Base-by-base conservation (phyloP, 1,284 basidiomycete species). In the Leccinum griseonigrum region DNA sequence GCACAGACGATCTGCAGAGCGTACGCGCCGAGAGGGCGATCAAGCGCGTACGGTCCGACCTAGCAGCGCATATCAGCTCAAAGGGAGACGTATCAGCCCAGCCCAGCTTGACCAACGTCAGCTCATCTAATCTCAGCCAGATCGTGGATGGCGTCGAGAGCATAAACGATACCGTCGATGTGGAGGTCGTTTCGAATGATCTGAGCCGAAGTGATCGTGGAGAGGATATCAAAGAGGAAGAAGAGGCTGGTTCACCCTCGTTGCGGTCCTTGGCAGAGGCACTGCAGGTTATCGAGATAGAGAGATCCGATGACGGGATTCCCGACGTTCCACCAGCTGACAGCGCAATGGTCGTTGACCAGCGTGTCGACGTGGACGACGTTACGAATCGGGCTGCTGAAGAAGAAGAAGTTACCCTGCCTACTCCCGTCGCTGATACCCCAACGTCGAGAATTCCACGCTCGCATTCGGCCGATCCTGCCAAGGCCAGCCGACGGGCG, bases 1-100 rank as follows among this genome's bases (percentile, higher is more conserved):
- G 92, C 64, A 87, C 86, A 4, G 94, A 95, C 71, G 93, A 95
- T 73, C 76, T 95, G 54, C 88, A 94, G 77, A 94, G 91, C 69
- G 87, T 90, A 4, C 85, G 92, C 52, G 86, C 91, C 51, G 93
- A 95, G 76, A 83, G 94, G 61, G 88, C 93, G 3, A 91, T 95
- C 74, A 92, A 94, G 77, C 86, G 91, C 51, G 91, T 93, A 16
- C 82, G 91, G 59, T 92, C 90, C 57, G 94, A 95, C 76, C 77
- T 92, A n/a, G 88, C 88, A 8, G 87, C 85, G 7, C 91, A 92
- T 68, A 76, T 80, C 57, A 67, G 77, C 60, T 74, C 77, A 8
- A 71, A 68, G 63, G 60, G 62, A 14, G 65, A 78, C 59, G 59
- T 67, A 32, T 66, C 66, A 13, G 38, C 60, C 14, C 64, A 64